Conservation (phyloP, 2,329 filamentous ascomycete species). For the Sporothrix luriei region DNA sequence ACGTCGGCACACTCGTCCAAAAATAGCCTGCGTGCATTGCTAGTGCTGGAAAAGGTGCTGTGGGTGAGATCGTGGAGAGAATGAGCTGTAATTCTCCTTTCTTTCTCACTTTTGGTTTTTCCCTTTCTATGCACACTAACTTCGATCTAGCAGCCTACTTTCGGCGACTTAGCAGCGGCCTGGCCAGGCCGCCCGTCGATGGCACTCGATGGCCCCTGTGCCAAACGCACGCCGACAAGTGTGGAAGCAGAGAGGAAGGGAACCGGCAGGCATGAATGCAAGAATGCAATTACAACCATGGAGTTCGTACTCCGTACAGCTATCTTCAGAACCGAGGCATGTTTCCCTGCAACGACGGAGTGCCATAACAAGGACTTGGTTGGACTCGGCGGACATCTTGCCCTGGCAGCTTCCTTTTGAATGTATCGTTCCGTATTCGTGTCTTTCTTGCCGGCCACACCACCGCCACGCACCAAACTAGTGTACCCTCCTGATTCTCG, state of each 20-base stretch:
- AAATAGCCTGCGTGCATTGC: slow-evolving; percentile 19
- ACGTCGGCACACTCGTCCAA: slow-evolving; percentile 1
- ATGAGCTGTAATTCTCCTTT: background rate
- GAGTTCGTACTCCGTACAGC: no score
- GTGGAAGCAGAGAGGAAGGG: background rate
- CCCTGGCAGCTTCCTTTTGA: no score
- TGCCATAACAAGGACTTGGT: no score
- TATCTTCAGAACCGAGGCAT: no score
- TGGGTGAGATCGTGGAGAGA: background rate
- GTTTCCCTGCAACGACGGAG: no score
- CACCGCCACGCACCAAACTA: slow-evolving; percentile 26
- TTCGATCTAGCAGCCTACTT: background rate
- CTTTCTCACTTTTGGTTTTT: background rate
- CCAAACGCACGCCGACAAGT: background rate
- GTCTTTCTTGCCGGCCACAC: background rate
- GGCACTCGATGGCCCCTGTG: background rate
- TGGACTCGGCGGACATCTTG: no score
- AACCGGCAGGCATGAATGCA: background rate
- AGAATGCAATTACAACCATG: no score
- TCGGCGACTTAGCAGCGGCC: no score
- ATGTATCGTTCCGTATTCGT: no score
- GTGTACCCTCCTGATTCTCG: background rate
- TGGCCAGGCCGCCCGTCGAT: background rate
- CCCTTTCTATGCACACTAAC: slow-evolving; percentile 10
- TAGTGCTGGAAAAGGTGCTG: background rate